Percentiles rank a stretch among this genome's conserved stretches.
Conservation (phyloP, 2,329 filamentous ascomycete species). For the Colletotrichum spinosum region DNA sequence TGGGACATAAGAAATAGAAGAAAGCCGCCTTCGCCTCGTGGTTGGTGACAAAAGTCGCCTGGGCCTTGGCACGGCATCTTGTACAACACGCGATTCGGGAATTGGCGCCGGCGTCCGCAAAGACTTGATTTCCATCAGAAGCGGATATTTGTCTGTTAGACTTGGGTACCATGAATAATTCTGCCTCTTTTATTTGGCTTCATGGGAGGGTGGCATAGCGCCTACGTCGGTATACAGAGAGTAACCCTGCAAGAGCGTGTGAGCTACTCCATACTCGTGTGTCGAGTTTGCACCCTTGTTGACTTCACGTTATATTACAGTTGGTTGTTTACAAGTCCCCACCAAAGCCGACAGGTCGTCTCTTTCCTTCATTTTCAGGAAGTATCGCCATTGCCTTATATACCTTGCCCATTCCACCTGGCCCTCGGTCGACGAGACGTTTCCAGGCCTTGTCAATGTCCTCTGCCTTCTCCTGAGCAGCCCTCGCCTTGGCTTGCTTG, state of each 20-base stretch:
- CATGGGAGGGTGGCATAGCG: no score
- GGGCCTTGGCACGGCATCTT: neutral
- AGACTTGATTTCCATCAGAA: no score
- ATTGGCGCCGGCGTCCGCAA: no score
- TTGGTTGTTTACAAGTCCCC: conserved; percentile 65
- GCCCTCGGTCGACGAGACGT: conserved; percentile 84
- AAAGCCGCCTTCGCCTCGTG: neutral
- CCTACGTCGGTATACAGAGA: no score
- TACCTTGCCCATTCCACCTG: conserved; percentile 90
- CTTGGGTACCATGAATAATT: neutral
- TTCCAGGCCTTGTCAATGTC: conserved; percentile 81
- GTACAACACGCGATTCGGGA: conserved; percentile 10
- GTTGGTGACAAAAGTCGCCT: neutral
- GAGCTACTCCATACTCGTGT: no score
- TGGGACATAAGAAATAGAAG: conserved; percentile 57
- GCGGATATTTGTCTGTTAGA: conserved; percentile 10
- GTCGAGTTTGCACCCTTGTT: no score
- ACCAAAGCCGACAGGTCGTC: conserved; percentile 91
- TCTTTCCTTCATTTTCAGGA: conserved; percentile 79
- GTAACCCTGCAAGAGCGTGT: no score
- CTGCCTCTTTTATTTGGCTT: no score
- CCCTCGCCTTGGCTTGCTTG: conserved; percentile 61
- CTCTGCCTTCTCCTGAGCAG: conserved; percentile 60
- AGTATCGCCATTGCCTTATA: conserved; percentile 95
- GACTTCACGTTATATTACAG: neutral